Percentiles rank a stretch among this genome's conserved stretches.
Evolutionary conservation across 2,329 filamentous ascomycete species (phyloP).

Genomic region (Claviceps sp.): DNA sequence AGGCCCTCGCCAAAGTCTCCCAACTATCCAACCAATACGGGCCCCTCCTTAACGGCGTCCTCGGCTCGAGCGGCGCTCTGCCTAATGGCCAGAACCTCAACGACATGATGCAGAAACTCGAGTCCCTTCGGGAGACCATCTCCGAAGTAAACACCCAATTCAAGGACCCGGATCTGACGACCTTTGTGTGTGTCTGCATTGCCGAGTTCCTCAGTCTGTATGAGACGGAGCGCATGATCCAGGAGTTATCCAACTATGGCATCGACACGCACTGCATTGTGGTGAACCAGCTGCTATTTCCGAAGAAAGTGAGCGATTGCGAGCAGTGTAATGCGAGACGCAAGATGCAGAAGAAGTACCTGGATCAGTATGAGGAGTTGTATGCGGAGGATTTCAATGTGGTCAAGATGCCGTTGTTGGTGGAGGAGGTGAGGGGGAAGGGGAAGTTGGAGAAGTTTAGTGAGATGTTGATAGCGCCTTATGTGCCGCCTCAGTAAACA

Average conservation of each 20-base stretch:
- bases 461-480: conserved; percentile 69
- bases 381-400: conserved; percentile 96
- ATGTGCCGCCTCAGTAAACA: conserved; percentile 45
- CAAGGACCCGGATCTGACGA: conserved; percentile 90
- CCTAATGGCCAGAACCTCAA: conserved; percentile 88
- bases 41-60: conserved; percentile 84
- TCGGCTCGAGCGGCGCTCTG: conserved; percentile 60
- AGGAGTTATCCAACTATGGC: conserved; percentile 82
- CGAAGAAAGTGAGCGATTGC: conserved; percentile 69
- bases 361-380: conserved; percentile 95
- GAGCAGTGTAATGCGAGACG: conserved; percentile 89
- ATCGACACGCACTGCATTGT: conserved; percentile 98
- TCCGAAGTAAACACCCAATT: conserved; percentile 94
- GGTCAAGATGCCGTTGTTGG: conserved; percentile 91
- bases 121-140: conserved; percentile 84
- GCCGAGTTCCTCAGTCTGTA: conserved; percentile 93
- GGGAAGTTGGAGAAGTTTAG: conserved; percentile 86
- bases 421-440: conserved; percentile 92
- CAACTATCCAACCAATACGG: conserved; percentile 91
- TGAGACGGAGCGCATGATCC: conserved; percentile 99
- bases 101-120: conserved; percentile 90
- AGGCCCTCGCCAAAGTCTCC: conserved; percentile 92
- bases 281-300: conserved; percentile 94
- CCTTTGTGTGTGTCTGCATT: conserved; percentile 97
- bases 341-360: conserved; percentile 99